A percentile compares a stretch with the other conserved stretches of the same genome.
phyloP scores from a whole-genome alignment of 306 rosid genomes.

The Crataegus laevigata region DNA sequence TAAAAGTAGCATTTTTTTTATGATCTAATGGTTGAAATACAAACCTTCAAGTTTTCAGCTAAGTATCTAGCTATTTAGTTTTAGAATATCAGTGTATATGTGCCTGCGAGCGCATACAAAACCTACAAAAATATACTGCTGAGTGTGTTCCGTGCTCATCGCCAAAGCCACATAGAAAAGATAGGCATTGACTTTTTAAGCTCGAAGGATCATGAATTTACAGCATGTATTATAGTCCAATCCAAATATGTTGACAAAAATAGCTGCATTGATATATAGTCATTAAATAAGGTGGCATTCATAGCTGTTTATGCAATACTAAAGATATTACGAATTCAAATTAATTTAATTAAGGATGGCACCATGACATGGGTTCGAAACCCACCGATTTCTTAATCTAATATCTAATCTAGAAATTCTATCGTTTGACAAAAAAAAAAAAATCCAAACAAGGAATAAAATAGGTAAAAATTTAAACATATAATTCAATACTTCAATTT shows the following conservation, averaged over 20 bases:
- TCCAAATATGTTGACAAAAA: neutral
- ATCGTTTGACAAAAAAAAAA: too few species aligned
- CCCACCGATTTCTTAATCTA: too few species aligned
- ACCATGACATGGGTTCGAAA: too few species aligned
- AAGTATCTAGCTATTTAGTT: neutral
- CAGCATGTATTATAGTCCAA: neutral
- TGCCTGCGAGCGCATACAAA: neutral
- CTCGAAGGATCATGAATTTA: neutral
- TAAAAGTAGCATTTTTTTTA: too few species aligned
- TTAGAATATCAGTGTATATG: neutral
- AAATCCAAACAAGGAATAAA: neutral
- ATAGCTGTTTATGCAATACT: neutral
- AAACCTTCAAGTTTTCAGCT: neutral
- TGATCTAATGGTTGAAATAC: neutral
- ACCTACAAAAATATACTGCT: neutral
- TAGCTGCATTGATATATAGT: neutral
- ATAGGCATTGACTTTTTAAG: neutral
- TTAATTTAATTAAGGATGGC: neutral
- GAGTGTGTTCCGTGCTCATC: neutral
- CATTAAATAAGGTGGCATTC: neutral
- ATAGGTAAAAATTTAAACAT: too few species aligned
- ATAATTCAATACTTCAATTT: too few species aligned
- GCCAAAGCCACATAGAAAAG: neutral
- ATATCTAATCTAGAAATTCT: too few species aligned
- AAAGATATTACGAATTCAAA: neutral